Evolutionary conservation across 495 filamentous ascomycete genomes (phyloP), one percentile per base, ranked within the genome.

Genomic region (Podospora conica): DNA sequence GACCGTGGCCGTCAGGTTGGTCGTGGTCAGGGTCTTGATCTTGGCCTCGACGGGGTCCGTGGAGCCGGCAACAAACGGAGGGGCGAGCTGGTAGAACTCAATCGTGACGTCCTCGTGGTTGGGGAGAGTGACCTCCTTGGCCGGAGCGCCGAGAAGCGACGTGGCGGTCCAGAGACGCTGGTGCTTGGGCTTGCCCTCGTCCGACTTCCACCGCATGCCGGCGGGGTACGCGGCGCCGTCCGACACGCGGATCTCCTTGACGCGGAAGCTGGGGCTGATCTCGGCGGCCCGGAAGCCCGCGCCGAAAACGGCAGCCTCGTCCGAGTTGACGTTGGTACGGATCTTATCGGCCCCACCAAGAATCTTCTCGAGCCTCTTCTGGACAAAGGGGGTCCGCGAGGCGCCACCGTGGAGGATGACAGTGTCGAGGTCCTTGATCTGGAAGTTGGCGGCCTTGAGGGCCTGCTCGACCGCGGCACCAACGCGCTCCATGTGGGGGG

Each of bases 261-360:
- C 96, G 60, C 91, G 87, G 84, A 99, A 99, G 73, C 88, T 92
- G 40, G 93, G 92, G 77, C 90, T 96, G 59, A 98, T 83, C 66
- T 88, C 88, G 58, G 96, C 96, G 28, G 90, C 96, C 74, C 92
- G 91, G 83, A 98, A 98, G 21, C 91, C 92, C 60, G 96, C 96
- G 69, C 96, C 96, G 77, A 99, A 96, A 18, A 96, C 95, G 58
- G 96, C 95, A 18, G 96, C 87, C 79, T 99, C 96, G 75, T 99
- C 96, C 27, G 93, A 89, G 77, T 99, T 99, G 70, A 99, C 96
- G 71, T 93, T 98, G 69, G 89, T 88, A 63, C 91, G 87, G 65
- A 99, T 82, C 80, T 96, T 97, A 60, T 88, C 86, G 7, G 86
- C 81, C 18, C 82, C 83, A 10, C 90, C 90, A 28, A 88, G 84